Evolutionary conservation across 2,329 filamentous ascomycete genomes (phyloP).

Genomic region (Tolypocladium paradoxum): DNA sequence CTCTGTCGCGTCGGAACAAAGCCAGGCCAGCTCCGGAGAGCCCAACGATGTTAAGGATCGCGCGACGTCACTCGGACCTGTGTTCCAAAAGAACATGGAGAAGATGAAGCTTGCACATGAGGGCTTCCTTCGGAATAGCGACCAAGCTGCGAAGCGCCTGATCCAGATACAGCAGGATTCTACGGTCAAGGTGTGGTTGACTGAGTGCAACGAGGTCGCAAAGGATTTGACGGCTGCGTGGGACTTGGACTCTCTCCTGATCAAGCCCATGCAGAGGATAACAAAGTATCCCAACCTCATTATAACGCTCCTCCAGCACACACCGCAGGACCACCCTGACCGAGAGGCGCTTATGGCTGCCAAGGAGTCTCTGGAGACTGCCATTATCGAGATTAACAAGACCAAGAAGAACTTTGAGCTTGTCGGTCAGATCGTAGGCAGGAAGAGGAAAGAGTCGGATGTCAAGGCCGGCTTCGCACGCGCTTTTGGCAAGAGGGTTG

Average conservation of each 20-base stretch:
- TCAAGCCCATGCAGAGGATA: constrained; percentile 92
- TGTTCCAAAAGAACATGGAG: constrained; percentile 46
- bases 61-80: constrained; percentile 38
- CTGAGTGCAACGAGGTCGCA: constrained; percentile 85
- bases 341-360: constrained; percentile 48
- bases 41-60: constrained; percentile 43
- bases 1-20: constrained; percentile 27
- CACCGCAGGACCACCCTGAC: constrained; percentile 76
- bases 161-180: constrained; percentile 53
- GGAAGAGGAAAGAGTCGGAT: constrained; percentile 82
- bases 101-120: constrained; percentile 51
- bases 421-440: constrained; percentile 76
- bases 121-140: constrained; percentile 52
- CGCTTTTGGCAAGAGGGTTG: constrained; percentile 78
- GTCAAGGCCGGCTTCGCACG: constrained; percentile 76
- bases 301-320: constrained; percentile 67
- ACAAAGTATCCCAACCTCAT: constrained; percentile 89
- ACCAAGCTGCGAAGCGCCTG: constrained; percentile 49
- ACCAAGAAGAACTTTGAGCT: constrained; percentile 91
- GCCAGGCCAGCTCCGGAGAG: constrained; percentile 27
- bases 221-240: constrained; percentile 88
- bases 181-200: constrained; percentile 72
- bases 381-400: constrained; percentile 83
- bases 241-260: constrained; percentile 90
- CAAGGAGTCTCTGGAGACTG: constrained; percentile 45